Base-by-base conservation (phyloP, 169 alveolate species). In the Fabrea salina region DNA sequence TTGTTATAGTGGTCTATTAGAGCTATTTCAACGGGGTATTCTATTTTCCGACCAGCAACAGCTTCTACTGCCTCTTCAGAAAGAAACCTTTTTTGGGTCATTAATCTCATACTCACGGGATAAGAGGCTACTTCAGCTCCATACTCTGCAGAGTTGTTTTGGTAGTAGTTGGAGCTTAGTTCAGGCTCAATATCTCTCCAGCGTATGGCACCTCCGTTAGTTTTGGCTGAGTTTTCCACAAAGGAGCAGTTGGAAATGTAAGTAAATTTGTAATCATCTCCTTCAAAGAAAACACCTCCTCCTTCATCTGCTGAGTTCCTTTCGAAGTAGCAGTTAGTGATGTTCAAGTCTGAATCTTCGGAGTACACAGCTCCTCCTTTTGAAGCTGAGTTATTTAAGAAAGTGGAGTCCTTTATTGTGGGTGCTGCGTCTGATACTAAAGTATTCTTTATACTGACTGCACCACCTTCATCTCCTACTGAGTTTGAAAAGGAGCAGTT, bases 91-190 rank as follows among this genome's bases (percentile, higher is more conserved):
- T n/a, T 51, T 2, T 8, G 0, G 27, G 19, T 51, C 59, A 51
- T 51, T 22, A 51, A 22, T 51, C 27, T 51, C 59, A 51, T 58
- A 0, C 47, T n/a, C n/a, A 66, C 53, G 4, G 76, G 76, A 27
- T 66, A 66, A 32, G 57, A 16, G 16, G 76, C 51, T 0, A 37
- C 33, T 19, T 66, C 56, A 37, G 51, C n/a, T 33, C 76, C 76
- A 66, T 66, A 66, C 1, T 25, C 56, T 5, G 76, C 76, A 5
- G 57, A 37, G 59, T 66, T 66, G 4, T 58, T n/a, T 27, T 58
- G 0, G 49, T 25, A 58, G 0, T 8, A n/a, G 39, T 30, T 33
- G 53, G 30, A 27, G 25, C 32, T 7, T 6, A 58, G n/a, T 1
- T 58, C 33, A 5, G 71, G 71, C 37, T 27, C 32, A 1, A 30